Conservation (phyloP, 2,329 filamentous ascomycete species). For the Fusarium odoratissimum region DNA sequence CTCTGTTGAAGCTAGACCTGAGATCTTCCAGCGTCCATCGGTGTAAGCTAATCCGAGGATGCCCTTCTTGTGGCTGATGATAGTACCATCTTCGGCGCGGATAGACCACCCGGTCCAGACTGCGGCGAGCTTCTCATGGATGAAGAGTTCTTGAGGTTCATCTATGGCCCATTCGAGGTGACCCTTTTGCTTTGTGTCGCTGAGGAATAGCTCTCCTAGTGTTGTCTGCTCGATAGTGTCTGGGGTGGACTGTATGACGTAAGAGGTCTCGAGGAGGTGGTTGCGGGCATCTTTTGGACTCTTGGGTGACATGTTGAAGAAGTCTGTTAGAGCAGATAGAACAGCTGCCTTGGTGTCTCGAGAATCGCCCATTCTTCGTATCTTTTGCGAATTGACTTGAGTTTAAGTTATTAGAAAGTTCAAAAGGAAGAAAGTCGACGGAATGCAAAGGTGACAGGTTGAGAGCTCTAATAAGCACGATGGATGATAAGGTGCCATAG, state of each 20-base stretch:
- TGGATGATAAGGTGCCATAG: neutral
- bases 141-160: neutral
- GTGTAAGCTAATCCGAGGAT: slow-evolving; percentile 4
- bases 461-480: neutral
- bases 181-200: neutral
- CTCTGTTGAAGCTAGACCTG: slow-evolving; percentile 6
- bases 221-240: slow-evolving; percentile 11
- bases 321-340: neutral
- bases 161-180: slow-evolving; percentile 8
- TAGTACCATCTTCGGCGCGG: neutral
- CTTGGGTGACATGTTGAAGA: neutral
- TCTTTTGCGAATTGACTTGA: too few species aligned
- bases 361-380: neutral
- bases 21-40: slow-evolving; percentile 11
- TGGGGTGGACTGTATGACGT: slow-evolving; percentile 12
- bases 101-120: slow-evolving; percentile 13
- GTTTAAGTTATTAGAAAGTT: too few species aligned
- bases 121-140: neutral
- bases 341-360: neutral
- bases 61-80: slow-evolving; percentile 10
- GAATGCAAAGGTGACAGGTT: neutral
- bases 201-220: neutral
- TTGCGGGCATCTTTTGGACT: neutral
- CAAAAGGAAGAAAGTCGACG: neutral
- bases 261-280: slow-evolving; percentile 16